phyloP scores from a whole-genome alignment of 2,329 filamentous ascomycete species.

The Nectriaceae sp. region DNA sequence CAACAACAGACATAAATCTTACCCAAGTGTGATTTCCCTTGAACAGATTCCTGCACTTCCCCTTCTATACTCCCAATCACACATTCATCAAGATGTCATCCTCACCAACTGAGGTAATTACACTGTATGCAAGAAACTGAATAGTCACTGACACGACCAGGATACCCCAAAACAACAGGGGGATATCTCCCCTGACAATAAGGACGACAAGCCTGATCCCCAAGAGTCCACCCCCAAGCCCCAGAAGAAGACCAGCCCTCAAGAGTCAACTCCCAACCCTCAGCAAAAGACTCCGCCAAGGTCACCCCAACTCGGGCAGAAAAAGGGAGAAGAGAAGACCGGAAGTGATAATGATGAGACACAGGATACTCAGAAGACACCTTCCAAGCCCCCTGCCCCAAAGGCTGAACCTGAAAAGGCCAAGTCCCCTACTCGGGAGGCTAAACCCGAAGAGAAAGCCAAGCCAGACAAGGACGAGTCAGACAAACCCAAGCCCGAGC shows the following conservation, averaged over 20 bases:
- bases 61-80: neutral
- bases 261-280: too few relatives aligned
- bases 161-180: conserved; percentile 11
- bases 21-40: conserved; percentile 6
- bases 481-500: neutral
- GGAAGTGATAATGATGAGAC: neutral
- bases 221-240: conserved; percentile 9
- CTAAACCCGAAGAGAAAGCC: neutral
- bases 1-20: neutral
- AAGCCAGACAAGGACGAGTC: neutral
- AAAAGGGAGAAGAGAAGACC: conserved; percentile 5
- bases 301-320: conserved; percentile 12
- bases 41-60: neutral
- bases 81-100: neutral
- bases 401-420: too few relatives aligned
- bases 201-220: neutral
- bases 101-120: neutral
- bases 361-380: neutral
- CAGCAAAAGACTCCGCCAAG: conserved; percentile 3
- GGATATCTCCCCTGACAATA: conserved; percentile 6
- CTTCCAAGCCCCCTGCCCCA: neutral
- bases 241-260: conserved; percentile 7
- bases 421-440: too few relatives aligned
- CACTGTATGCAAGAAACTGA: neutral
- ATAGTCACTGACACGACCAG: too few relatives aligned